A percentile compares a stretch with the other conserved stretches of the same genome.
phyloP scores from a whole-genome alignment of 202 grass and related monocot species.

The Setaria italica region DNA sequence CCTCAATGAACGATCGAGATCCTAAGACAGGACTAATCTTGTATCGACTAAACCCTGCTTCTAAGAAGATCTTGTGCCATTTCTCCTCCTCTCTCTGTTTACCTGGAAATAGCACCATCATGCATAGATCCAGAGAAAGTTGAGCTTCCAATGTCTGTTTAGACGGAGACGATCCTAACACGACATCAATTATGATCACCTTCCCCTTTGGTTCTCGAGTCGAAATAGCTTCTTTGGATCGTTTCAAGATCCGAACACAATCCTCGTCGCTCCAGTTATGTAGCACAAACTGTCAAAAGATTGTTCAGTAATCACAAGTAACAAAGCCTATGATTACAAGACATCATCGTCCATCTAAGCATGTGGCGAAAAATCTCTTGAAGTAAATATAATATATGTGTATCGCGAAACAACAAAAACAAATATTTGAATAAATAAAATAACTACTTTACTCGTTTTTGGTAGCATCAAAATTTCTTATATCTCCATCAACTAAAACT shows the following conservation, averaged over 20 bases:
- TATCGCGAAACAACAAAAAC: no score
- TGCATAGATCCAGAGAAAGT: background rate
- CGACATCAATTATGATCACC: background rate
- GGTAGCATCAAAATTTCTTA: no score
- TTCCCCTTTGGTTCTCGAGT: background rate
- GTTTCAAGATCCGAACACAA: background rate
- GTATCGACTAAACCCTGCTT: background rate
- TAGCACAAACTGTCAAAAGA: background rate
- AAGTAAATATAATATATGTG: no score
- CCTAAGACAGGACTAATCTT: background rate
- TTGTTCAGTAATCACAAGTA: background rate
- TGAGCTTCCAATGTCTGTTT: background rate
- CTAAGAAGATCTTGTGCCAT: background rate
- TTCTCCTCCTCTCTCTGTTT: background rate
- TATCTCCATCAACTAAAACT: no score
- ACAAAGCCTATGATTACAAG: background rate
- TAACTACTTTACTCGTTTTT: no score
- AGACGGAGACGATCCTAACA: background rate
- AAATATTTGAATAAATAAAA: no score
- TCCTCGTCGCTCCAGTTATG: conserved; percentile 10
- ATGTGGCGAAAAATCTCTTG: no score
- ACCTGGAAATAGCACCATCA: background rate
- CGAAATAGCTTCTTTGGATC: background rate
- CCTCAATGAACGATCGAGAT: conserved; percentile 1
- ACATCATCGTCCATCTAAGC: background rate